Evolutionary conservation across 2,329 filamentous ascomycete genomes (phyloP).

Genomic region (Knufia fluminis): DNA sequence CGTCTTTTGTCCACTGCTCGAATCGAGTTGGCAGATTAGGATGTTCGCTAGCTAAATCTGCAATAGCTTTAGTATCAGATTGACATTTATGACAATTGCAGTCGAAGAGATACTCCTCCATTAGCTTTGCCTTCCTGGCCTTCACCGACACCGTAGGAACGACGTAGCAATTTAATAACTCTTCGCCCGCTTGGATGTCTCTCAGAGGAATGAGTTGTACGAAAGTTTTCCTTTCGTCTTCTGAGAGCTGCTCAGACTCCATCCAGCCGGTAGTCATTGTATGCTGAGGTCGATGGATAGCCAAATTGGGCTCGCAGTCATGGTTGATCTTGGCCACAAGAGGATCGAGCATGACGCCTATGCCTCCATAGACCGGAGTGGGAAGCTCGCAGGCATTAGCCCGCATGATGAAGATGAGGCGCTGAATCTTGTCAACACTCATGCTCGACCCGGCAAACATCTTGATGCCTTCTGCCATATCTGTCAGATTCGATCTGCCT

Average conservation of each 20-base stretch:
- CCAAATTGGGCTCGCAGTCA: background rate
- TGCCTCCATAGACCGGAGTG: background rate
- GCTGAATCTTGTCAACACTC: background rate
- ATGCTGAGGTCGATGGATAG: slow-evolving; percentile 8
- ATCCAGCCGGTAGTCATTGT: slow-evolving; percentile 11
- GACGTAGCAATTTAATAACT: background rate
- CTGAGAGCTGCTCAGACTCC: slow-evolving; percentile 1
- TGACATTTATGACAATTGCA: slow-evolving; percentile 1
- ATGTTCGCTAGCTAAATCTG: slow-evolving; percentile 2
- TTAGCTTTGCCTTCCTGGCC: background rate
- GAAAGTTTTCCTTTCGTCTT: slow-evolving; percentile 7
- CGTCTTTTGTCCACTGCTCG: slow-evolving; percentile 8
- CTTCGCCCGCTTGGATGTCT: background rate
- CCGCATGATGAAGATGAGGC: background rate
- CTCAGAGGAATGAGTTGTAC: background rate
- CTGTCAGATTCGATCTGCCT: slow-evolving; percentile 1
- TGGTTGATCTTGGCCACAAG: background rate
- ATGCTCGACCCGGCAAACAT: background rate
- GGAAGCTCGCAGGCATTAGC: background rate
- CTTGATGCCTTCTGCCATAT: background rate
- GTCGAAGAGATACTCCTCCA: background rate
- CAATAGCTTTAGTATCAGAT: slow-evolving; percentile 7
- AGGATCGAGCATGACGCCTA: background rate
- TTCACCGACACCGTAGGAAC: background rate
- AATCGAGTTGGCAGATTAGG: slow-evolving; percentile 8